phyloP scores from a whole-genome alignment of 2,329 filamentous ascomycete species.

The Trichoderma atrobrunneum region DNA sequence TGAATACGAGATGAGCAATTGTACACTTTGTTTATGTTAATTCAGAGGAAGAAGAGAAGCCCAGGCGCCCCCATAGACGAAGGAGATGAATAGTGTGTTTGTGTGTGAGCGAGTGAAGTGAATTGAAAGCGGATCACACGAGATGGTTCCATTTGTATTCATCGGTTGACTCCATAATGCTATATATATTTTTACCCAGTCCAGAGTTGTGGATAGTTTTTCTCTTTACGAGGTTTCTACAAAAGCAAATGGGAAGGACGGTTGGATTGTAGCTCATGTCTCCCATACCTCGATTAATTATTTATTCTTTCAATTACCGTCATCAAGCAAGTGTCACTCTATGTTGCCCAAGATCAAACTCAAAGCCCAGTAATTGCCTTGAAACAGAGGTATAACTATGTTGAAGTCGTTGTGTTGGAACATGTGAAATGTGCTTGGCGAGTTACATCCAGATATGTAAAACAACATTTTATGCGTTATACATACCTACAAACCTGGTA shows the following conservation, averaged over 20 bases:
- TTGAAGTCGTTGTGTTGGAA: not conserved
- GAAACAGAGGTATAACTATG: not conserved
- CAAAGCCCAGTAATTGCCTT: not conserved
- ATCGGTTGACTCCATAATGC: not conserved
- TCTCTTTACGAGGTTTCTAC: slow-evolving; percentile 6
- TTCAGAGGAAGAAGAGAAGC: not conserved
- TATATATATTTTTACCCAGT: slow-evolving; percentile 12
- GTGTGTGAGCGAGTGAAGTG: not conserved
- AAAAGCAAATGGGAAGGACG: not conserved
- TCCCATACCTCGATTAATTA: slow-evolving; percentile 6
- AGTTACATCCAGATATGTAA: not conserved
- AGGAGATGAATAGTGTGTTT: not conserved
- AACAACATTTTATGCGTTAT: not conserved
- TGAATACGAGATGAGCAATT: slow-evolving; percentile 15
- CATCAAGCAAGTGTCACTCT: not conserved
- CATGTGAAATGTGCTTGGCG: not conserved
- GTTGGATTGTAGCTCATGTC: not conserved
- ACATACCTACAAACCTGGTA: not conserved
- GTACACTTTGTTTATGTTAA: slow-evolving; percentile 6
- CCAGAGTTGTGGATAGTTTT: slow-evolving; percentile 4
- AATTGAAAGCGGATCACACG: not conserved
- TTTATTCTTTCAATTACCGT: not conserved
- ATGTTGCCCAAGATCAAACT: not conserved
- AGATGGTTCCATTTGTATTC: not conserved
- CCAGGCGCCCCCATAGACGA: slow-evolving; percentile 6